These are phyloP conservation scores for Aureobasidium musti DNA, from an alignment of 2,329 filamentous ascomycete genomes.

Conservation along the genomic window DNA sequence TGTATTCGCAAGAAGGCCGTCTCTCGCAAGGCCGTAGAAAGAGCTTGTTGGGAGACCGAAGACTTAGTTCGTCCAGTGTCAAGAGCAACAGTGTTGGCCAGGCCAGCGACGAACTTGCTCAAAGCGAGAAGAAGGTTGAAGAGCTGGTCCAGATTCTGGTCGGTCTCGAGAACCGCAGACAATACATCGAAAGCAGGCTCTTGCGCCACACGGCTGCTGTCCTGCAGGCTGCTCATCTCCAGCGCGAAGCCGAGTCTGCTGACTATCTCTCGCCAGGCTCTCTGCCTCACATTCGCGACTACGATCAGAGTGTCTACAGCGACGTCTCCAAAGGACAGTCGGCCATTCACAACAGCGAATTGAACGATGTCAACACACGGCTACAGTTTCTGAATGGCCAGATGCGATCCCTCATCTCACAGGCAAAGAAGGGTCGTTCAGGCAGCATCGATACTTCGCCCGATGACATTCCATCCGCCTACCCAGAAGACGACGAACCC, in stretches of 20 bases:
- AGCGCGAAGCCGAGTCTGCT: slow-evolving; percentile 38
- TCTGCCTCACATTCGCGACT: slow-evolving; percentile 28
- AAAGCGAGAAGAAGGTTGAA: slow-evolving; percentile 79
- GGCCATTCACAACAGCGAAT: not conserved
- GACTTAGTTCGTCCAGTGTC: slow-evolving; percentile 44
- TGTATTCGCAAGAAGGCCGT: slow-evolving; percentile 67
- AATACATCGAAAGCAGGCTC: slow-evolving; percentile 72
- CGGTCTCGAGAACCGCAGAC: slow-evolving; percentile 72
- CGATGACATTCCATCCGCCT: slow-evolving; percentile 29
- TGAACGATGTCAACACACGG: slow-evolving; percentile 37
- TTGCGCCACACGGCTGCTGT: slow-evolving; percentile 92
- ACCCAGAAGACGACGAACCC: slow-evolving; percentile 30
- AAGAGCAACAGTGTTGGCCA: slow-evolving; percentile 45
- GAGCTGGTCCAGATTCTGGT: slow-evolving; percentile 80
- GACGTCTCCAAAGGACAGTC: slow-evolving; percentile 22
- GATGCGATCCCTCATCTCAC: slow-evolving; percentile 35
- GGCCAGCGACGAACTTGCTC: slow-evolving; percentile 72
- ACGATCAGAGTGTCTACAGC: slow-evolving; percentile 32
- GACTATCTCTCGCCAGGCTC: not conserved
- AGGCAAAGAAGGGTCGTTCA: slow-evolving; percentile 23
- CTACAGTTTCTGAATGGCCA: slow-evolving; percentile 39
- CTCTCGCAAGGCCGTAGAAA: slow-evolving; percentile 55
- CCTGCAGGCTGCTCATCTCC: slow-evolving; percentile 83
- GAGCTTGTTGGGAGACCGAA: slow-evolving; percentile 43
- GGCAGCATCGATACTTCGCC: slow-evolving; percentile 28